Percentiles rank a stretch among this genome's conserved stretches.
These are phyloP conservation scores for Dionaea muscipula DNA, from an alignment of 179 eudicot species.

Conservation along the genomic window DNA sequence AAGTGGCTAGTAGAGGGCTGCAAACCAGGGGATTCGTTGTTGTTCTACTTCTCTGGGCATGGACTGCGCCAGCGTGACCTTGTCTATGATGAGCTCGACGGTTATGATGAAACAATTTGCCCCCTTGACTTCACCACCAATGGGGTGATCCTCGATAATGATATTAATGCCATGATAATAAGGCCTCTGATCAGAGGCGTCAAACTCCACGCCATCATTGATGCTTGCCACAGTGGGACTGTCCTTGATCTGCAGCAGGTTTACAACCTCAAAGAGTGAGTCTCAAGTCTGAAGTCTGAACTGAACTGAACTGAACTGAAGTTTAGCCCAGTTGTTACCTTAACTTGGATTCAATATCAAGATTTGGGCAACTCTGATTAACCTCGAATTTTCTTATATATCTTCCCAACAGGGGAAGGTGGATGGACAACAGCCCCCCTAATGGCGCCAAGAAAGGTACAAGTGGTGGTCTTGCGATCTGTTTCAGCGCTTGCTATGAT, in stretches of 20 bases:
- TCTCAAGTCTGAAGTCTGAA: too few relatives aligned
- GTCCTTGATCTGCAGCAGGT: slow-evolving; percentile 51
- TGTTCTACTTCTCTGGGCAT: slow-evolving; percentile 74
- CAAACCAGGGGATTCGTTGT: slow-evolving; percentile 61
- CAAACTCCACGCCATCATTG: slow-evolving; percentile 65
- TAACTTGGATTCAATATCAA: too few relatives aligned
- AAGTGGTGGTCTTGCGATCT: slow-evolving; percentile 56
- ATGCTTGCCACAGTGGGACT: slow-evolving; percentile 77
- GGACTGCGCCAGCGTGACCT: slow-evolving; percentile 44
- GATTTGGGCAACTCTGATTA: too few relatives aligned
- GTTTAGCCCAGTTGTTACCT: too few relatives aligned
- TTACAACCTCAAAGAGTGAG: slow-evolving; percentile 33
- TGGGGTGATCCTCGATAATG: slow-evolving; percentile 60
- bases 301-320: too few relatives aligned
- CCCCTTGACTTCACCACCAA: slow-evolving; percentile 59
- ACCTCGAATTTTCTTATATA: too few relatives aligned
- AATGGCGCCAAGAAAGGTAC: slow-evolving; percentile 52
- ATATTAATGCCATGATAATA: slow-evolving; percentile 53
- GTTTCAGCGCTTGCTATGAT: slow-evolving; percentile 74
- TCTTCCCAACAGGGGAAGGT: slow-evolving; percentile 21
- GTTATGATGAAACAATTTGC: slow-evolving; percentile 59
- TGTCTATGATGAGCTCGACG: slow-evolving; percentile 46
- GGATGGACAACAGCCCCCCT: slow-evolving; percentile 45
- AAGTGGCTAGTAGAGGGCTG: slow-evolving; percentile 55
- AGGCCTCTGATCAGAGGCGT: slow-evolving; percentile 46